Evolutionary conservation across 1,139 yeast species (phyloP).

Genomic region (Saccharomycopsis hybrid): DNA sequence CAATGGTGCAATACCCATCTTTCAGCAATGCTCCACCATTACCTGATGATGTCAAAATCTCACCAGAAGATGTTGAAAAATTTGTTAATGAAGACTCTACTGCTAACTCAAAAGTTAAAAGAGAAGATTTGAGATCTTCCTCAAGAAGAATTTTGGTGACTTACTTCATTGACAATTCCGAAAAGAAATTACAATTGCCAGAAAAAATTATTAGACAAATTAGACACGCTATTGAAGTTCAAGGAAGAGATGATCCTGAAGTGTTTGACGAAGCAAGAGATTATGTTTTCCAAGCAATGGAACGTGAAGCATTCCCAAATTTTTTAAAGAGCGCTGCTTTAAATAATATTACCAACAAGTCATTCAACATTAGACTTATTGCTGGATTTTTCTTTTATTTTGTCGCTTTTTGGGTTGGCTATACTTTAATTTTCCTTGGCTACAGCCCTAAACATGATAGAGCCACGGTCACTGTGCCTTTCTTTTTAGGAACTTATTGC

Average conservation of each 20-base stretch:
- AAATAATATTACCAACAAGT: slow-evolving; percentile 65
- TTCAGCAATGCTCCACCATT: slow-evolving; percentile 18
- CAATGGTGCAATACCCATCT: slow-evolving; percentile 14
- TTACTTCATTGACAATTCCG: slow-evolving; percentile 75
- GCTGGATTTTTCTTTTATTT: slow-evolving; percentile 67
- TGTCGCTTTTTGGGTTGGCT: slow-evolving; percentile 88
- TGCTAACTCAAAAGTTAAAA: slow-evolving; percentile 36
- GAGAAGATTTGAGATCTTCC: slow-evolving; percentile 64
- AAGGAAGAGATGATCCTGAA: slow-evolving; percentile 91
- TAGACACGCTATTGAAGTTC: slow-evolving; percentile 61
- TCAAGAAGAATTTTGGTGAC: slow-evolving; percentile 68
- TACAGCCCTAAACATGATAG: slow-evolving; percentile 60
- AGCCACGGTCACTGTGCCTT: slow-evolving; percentile 70
- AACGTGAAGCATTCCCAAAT: slow-evolving; percentile 84
- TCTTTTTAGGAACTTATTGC: slow-evolving; percentile 66
- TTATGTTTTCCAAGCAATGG: slow-evolving; percentile 80
- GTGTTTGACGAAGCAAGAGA: slow-evolving; percentile 81
- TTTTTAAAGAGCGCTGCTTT: slow-evolving; percentile 76
- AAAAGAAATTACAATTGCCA: slow-evolving; percentile 72
- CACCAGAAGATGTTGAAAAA: slow-evolving; percentile 23
- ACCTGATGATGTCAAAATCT: slow-evolving; percentile 18
- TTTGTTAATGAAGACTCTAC: slow-evolving; percentile 12
- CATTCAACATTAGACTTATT: slow-evolving; percentile 51
- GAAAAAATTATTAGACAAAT: slow-evolving; percentile 53
- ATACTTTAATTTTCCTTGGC: slow-evolving; percentile 67